Base-by-base conservation (phyloP, 768 basidiomycete species). In the Rickenella mellea region DNA sequence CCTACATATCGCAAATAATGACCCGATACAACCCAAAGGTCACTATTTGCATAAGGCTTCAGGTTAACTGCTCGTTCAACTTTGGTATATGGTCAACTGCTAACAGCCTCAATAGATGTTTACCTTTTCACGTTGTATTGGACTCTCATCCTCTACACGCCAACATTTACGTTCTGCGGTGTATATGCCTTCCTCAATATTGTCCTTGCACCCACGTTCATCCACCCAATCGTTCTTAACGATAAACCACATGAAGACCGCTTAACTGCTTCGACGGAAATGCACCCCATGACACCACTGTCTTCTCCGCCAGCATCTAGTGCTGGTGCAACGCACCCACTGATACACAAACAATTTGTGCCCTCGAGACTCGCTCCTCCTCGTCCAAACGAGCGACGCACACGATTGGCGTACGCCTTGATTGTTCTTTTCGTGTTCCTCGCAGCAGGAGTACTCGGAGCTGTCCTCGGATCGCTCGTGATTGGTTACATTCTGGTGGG, bases 51-150 rank as follows among this genome's bases (percentile, higher is more conserved):
- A 59, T 20, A 32, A 62, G n/a, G 39, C 57, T 2, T 51, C 54
- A 19, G 64, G 69, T 66, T 27, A 12, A 54, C 46, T 15, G 25
- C 27, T 44, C 27, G 10, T 17, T 17, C 15, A 10, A 10, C 3
- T 17, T 4, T 9, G 9, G 11, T 17, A 3, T 10, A 22, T 36
- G 11, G 10, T 36, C 33, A 36, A 22, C 33, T 22, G 19, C 15
- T 10, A 36, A 17, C 15, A 14, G 11, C 17, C n/a, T 9, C 15
- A 8, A 11, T 22, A 71, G 69, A 67, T 32, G 48, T 72, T 33
- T 71, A 69, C 50, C 56, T 48, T 10, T 71, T 71, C 55, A 71
- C 68, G 8, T 57, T 72, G 9, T 71, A 69, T 48, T 71, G 69
- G 69, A 67, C 66, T 1, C 42, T 71, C n/a, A 55, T 71, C 21